These are phyloP conservation scores for Panaeolus papilionaceus DNA, from an alignment of 768 basidiomycete genomes.

Conservation along the genomic window DNA sequence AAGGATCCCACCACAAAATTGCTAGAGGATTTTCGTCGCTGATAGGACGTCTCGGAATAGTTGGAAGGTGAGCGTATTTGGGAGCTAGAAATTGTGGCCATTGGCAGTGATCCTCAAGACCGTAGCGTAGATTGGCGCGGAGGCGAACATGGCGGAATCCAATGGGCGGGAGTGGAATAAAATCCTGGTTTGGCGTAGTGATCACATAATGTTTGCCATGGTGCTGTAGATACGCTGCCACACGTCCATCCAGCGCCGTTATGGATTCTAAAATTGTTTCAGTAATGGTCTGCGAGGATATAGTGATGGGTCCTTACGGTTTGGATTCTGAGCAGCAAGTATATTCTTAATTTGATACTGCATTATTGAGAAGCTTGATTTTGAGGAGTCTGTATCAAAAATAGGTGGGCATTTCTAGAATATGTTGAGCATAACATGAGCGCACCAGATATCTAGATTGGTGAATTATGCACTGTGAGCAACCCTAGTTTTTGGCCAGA, in stretches of 20 bases:
- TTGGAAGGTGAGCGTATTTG: not conserved
- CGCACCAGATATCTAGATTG: no score
- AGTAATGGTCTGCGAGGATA: not conserved
- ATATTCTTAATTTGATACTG: no score
- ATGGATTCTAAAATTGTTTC: not conserved
- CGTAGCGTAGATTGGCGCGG: conserved; percentile 12
- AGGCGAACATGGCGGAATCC: conserved; percentile 6
- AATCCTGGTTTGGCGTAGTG: conserved; percentile 15
- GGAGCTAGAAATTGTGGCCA: conserved; percentile 13
- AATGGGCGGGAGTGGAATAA: not conserved
- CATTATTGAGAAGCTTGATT: no score
- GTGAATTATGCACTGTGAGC: no score
- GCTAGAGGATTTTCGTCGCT: not conserved
- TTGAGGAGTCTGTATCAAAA: no score
- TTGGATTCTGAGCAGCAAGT: no score
- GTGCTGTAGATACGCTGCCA: not conserved
- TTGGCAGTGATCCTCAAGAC: conserved; percentile 16
- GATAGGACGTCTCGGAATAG: not conserved
- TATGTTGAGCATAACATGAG: no score
- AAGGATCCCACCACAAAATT: conserved; percentile 18
- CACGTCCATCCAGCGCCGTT: conserved; percentile 5
- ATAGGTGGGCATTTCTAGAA: no score
- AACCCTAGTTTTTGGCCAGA: no score
- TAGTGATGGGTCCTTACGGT: not conserved
- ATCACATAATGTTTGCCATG: not conserved